A percentile compares a stretch with the other conserved stretches of the same genome.
These are phyloP conservation scores for Fonsecaea erecta DNA, from an alignment of 2,329 filamentous ascomycete genomes.

Conservation along the genomic window DNA sequence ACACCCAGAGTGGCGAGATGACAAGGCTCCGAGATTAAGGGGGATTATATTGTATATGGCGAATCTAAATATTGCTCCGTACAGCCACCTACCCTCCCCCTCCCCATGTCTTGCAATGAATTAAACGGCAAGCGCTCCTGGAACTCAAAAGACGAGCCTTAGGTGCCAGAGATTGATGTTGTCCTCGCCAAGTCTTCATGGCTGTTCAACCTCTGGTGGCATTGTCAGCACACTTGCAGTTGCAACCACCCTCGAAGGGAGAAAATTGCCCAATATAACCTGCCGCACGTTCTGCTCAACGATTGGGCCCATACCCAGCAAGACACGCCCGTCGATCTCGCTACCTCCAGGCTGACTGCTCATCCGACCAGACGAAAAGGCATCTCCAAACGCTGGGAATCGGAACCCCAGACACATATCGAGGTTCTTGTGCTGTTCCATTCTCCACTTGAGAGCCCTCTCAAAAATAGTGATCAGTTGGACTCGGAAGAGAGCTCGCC, in stretches of 20 bases:
- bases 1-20: too few species aligned
- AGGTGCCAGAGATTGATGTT: not conserved
- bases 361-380: not conserved
- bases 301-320: not conserved
- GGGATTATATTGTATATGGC: too few species aligned
- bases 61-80: too few species aligned
- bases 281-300: not conserved
- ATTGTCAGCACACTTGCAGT: not conserved
- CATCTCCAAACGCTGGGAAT: constrained; percentile 1
- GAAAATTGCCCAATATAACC: not conserved
- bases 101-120: not conserved
- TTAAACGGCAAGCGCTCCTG: not conserved
- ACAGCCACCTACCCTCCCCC: too few species aligned
- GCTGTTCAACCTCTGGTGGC: not conserved
- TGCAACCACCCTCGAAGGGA: not conserved
- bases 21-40: too few species aligned
- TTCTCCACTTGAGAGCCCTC: not conserved
- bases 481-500: not conserved
- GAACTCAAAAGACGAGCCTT: not conserved
- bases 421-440: not conserved
- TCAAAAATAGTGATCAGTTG: not conserved
- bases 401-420: not conserved
- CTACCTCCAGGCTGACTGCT: not conserved
- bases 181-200: not conserved
- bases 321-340: not conserved